phyloP scores from a whole-genome alignment of 345 rosid genomes.

The Heritiera littoralis region DNA sequence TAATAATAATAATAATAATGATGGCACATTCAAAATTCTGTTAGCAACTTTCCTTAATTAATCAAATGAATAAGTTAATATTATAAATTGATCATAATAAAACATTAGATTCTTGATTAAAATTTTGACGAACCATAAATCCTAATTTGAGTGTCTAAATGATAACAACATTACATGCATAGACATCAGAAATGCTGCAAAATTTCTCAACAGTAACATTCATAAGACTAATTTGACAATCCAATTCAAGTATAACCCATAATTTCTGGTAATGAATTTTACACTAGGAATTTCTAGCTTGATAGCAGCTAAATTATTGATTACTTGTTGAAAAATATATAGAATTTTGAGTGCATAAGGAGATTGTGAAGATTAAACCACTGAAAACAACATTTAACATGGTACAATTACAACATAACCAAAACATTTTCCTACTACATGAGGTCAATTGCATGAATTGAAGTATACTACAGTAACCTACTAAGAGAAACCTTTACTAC shows the following conservation, averaged over 20 bases:
- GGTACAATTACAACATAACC: background rate
- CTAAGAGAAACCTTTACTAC: background rate
- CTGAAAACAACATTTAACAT: background rate
- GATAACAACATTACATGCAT: background rate
- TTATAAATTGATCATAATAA: background rate
- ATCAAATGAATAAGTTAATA: background rate
- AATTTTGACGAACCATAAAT: too few relatives aligned
- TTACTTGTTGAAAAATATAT: background rate
- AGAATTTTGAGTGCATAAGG: background rate
- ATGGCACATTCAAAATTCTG: background rate
- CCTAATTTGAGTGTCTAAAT: background rate
- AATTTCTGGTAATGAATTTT: background rate
- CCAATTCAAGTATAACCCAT: background rate
- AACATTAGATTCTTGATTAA: too few relatives aligned
- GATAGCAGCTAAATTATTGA: background rate
- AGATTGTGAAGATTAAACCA: background rate
- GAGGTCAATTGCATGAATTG: background rate
- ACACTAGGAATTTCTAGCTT: constrained; percentile 1
- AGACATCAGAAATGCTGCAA: background rate
- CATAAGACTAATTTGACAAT: background rate
- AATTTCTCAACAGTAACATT: background rate
- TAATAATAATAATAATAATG: too few relatives aligned
- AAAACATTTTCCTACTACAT: background rate
- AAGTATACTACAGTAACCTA: background rate
- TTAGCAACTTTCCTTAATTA: background rate